Evolutionary conservation across 2,329 filamentous ascomycete genomes (phyloP), one percentile per base, ranked within the genome.

Genomic region (Fusarium sororula): DNA sequence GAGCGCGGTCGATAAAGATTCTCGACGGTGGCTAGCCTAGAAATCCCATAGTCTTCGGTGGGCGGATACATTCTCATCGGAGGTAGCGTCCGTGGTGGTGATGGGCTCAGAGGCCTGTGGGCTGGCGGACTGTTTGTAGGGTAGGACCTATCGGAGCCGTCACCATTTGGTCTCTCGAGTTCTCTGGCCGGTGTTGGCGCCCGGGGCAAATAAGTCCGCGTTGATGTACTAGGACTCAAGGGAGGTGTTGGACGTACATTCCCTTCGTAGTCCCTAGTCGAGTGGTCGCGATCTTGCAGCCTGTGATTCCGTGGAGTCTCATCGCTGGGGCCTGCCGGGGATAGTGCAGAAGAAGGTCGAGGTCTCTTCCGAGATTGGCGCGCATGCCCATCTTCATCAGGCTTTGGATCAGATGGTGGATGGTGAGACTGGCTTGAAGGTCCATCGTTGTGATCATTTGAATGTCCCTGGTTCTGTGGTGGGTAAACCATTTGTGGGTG

Each of bases 71-170:
- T 6, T 7, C 7, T 14, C 3, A 18, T 24, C 3, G 10, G 2
- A 7, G 28, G 28, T 7, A n/a, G 28, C 11, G 3, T 3, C 4
- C 5, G 15, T 6, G 22, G 15, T 18, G 15, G 15, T 7, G 47
- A 3, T 17, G 28, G 17, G 15, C 15, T 22, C 28, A 1, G 28
- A n/a, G 11, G 4, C 3, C 5, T 9, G 14, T 10, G 2, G 22
- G 6, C 15, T 15, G 2, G 15, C 15, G 15, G 4, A 13, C 17
- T 13, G 6, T 28, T 32, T 18, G 6, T 3, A 18, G 22, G 4
- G 8, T 4, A 3, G 5, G 17, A 5, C 2, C 3, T 13, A 5
- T 2, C 5, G 11, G 47, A 18, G 2, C 5, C 5, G 5, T 32
- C 28, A 10, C 15, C 15, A 18, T 5, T 30, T 1, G 20, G 1